Evolutionary conservation across 495 filamentous ascomycete genomes (phyloP), one percentile per base, ranked within the genome.

Genomic region (Bathelium albidoporum): DNA sequence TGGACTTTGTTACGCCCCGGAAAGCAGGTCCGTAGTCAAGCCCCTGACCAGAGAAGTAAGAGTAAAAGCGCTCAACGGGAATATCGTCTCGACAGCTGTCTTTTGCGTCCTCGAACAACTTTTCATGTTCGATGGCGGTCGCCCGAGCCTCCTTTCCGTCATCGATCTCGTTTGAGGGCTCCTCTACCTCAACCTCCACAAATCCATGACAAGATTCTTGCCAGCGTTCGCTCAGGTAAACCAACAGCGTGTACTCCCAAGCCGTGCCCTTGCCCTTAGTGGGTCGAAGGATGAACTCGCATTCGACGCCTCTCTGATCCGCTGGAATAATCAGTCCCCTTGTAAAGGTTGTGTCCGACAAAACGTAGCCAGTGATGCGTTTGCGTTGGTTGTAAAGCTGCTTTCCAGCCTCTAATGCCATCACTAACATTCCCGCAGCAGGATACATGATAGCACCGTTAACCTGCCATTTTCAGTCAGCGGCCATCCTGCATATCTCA

Each of bases 21-120:
- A 49, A 49, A 12, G 44, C 44, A 49, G 65, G 59, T 18, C 67
- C 67, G 44, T 61, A 67, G 24, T 69, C 43, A 39, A 67, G 49
- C 1, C 67, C 65, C 11, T 58, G 58, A 12, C 26, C 22, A 22
- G 24, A 32, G 18, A 69, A 29, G 12, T 55, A 59, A 9, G 53
- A 36, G 29, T 67, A 67, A 28, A 44, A 41, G 20, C 59, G 59
- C n/a, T 60, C 59, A 2, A 36, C 26, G 14, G 32, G 16, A 26
- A 60, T n/a, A 18, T 60, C 26, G 7, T 60, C 31, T 49, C 44
- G 44, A 49, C 44, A 49, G 20, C 20, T 49, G 20, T 22, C 11
- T 49, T 22, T 49, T 49, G 44, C 20, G 20, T 16, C 11, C 44
- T 49, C 44, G 18, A 49, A 49, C 5, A 49, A n/a, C 20, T n/a